A percentile compares a stretch with the other conserved stretches of the same genome.
Conservation (phyloP, 2,329 filamentous ascomycete genomes). For the Fusarium begoniae region DNA sequence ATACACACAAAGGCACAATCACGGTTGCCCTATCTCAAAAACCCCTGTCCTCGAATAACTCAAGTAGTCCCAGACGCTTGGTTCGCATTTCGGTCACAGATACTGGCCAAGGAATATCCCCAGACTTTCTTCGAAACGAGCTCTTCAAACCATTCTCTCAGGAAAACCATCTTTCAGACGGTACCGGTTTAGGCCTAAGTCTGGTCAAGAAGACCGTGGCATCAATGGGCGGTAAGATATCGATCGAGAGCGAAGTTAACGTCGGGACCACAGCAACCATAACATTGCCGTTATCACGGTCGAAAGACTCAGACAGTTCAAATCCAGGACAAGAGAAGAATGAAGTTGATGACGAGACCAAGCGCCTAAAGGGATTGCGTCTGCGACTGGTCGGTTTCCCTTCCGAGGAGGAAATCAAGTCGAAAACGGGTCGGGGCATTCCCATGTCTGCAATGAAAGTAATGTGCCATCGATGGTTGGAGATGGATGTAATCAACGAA, state of each 20-base stretch:
- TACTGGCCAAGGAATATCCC: constrained; percentile 71
- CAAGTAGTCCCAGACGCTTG: background rate
- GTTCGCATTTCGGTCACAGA: constrained; percentile 63
- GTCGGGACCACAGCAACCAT: constrained; percentile 50
- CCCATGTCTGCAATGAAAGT: constrained; percentile 24
- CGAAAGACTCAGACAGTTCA: background rate
- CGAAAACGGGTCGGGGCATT: background rate
- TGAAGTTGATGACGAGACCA: constrained; percentile 43
- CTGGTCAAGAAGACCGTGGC: constrained; percentile 69
- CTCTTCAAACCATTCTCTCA: constrained; percentile 72
- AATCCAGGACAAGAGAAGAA: constrained; percentile 29
- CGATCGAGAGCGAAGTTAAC: constrained; percentile 58
- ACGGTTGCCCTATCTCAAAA: constrained; percentile 41
- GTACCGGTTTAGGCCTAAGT: constrained; percentile 71
- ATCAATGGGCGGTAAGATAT: constrained; percentile 67
- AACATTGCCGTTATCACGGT: constrained; percentile 42
- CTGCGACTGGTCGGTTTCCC: constrained; percentile 32
- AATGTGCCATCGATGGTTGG: constrained; percentile 34
- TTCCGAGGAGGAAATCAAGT: constrained; percentile 2
- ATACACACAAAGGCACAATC: constrained; percentile 55
- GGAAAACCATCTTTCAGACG: constrained; percentile 67
- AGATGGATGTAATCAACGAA: constrained; percentile 30
- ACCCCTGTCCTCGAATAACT: background rate
- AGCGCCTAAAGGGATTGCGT: constrained; percentile 43
- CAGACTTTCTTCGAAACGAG: constrained; percentile 69